phyloP scores from a whole-genome alignment of 495 filamentous ascomycete species.

The Penicillium steckii region DNA sequence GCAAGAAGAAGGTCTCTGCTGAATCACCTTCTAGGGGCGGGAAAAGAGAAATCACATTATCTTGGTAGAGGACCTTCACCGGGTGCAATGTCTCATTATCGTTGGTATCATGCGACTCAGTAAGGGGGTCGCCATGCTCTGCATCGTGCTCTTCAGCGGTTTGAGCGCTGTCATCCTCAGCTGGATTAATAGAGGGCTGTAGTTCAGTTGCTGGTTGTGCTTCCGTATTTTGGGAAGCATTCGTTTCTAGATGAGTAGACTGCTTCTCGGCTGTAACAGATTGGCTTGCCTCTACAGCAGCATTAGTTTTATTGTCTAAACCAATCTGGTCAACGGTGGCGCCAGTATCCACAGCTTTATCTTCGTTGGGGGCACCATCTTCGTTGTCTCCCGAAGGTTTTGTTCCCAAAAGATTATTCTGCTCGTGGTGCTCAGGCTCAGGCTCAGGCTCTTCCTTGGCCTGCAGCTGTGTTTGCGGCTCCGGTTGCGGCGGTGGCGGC shows the following conservation, averaged over 20 bases:
- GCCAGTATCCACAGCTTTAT: neutral
- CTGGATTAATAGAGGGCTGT: neutral
- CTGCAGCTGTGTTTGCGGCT: no score
- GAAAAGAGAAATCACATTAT: constrained; percentile 69
- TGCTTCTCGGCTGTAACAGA: constrained; percentile 8
- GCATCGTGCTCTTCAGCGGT: constrained; percentile 7
- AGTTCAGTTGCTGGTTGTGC: neutral
- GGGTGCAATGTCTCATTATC: constrained; percentile 38
- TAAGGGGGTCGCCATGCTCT: neutral
- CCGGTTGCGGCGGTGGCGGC: no score
- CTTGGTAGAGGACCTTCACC: constrained; percentile 64
- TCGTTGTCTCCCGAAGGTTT: neutral
- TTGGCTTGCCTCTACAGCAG: constrained; percentile 17
- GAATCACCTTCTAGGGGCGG: constrained; percentile 62
- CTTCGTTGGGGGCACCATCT: neutral
- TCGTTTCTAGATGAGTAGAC: neutral
- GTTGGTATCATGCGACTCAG: constrained; percentile 1
- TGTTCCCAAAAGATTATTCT: neutral
- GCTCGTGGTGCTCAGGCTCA: neutral
- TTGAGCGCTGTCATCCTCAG: neutral
- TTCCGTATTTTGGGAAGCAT: neutral
- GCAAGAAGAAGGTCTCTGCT: constrained; percentile 70
- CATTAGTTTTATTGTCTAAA: constrained; percentile 23
- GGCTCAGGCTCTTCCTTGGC: no score
- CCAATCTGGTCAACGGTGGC: constrained; percentile 1